phyloP scores from a whole-genome alignment of 805 yeast species.

The Zygosaccharomyces bailii region DNA sequence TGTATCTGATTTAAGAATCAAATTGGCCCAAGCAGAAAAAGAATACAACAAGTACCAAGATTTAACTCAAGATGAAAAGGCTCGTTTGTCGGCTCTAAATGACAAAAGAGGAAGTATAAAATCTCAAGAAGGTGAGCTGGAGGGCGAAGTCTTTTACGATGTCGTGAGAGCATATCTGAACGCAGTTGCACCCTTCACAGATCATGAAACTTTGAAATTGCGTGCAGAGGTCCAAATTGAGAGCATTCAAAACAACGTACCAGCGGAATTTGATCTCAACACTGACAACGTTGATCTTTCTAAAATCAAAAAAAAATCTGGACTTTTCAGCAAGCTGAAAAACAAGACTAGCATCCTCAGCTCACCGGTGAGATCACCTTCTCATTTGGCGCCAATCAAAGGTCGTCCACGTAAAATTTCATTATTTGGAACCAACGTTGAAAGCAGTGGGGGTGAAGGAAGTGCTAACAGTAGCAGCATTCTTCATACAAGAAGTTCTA shows the following conservation, averaged over 20 bases:
- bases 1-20: conserved; percentile 51
- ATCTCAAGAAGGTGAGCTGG: conserved; percentile 45
- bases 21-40: conserved; percentile 43
- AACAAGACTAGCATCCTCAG: conserved; percentile 16
- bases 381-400: conserved; percentile 9
- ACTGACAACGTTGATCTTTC: conserved; percentile 48
- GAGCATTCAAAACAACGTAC: conserved; percentile 80
- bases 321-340: conserved; percentile 47
- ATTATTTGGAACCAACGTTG: conserved; percentile 10
- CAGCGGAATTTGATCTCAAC: conserved; percentile 60
- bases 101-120: conserved; percentile 38
- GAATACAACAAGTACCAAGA: conserved; percentile 31
- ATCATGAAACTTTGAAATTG: conserved; percentile 71
- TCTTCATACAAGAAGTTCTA: conserved; percentile 1
- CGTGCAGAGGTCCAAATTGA: conserved; percentile 84
- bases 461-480: neutral
- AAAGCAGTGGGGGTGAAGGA: neutral
- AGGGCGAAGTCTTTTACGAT: conserved; percentile 36
- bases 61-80: conserved; percentile 31
- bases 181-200: conserved; percentile 58
- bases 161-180: conserved; percentile 50
- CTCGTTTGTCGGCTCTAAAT: conserved; percentile 32
- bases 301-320: conserved; percentile 53
- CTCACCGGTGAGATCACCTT: conserved; percentile 3
- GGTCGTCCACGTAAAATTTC: conserved; percentile 8